Base-by-base conservation (phyloP, 371 early-diverging fungal species). In the Chytridiales sp. region DNA sequence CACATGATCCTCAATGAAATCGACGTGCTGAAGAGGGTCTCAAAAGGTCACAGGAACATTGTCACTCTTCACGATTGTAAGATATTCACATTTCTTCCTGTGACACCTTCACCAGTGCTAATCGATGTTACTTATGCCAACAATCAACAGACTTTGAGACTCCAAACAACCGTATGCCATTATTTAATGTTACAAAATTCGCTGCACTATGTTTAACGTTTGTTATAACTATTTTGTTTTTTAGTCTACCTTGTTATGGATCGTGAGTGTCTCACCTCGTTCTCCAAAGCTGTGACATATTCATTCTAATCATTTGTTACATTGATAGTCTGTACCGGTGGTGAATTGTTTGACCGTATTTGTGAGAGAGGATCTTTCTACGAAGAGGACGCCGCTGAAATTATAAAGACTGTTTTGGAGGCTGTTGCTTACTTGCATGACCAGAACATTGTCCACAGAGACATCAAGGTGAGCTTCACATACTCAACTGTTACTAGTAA, bases 1-100 rank as follows among this genome's bases (percentile, higher is more conserved):
- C 86, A 89, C 68, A 88, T 94, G 91, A 87, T 93, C 57, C 78
- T 90, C 40, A 93, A 93, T 65, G 94, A 93, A 72, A 91, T 93
- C 72, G 84, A 86, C 35, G 85, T 93, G 22, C 75, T 93, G 49
- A 86, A 87, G 63, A 82, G 82, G 64, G 80, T 93, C 38, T 93
- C 94, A 2, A 87, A 87, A 64, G 93, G 87, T 6, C 91, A 93
- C 67, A 81, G 83, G 53, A 92, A 94, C 71, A 87, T 96, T 57
- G 78, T 94, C 19, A 88, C 89, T 13, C 76, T 95, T 31, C 65
- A 65, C 41, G 65, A 65, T 34, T 65, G 64, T 64, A 21, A 39
- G 54, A n/a, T n/a, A n/a, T 61, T 44, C 2, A 27, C 19, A 40
- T 1, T 13, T 54, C 11, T 19, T 54, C 41, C 17, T 21, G 1